A percentile compares a stretch with the other conserved stretches of the same genome.
These are phyloP conservation scores for Phytophthora pini DNA, from an alignment of 352 stramenopile species.

Conservation along the genomic window DNA sequence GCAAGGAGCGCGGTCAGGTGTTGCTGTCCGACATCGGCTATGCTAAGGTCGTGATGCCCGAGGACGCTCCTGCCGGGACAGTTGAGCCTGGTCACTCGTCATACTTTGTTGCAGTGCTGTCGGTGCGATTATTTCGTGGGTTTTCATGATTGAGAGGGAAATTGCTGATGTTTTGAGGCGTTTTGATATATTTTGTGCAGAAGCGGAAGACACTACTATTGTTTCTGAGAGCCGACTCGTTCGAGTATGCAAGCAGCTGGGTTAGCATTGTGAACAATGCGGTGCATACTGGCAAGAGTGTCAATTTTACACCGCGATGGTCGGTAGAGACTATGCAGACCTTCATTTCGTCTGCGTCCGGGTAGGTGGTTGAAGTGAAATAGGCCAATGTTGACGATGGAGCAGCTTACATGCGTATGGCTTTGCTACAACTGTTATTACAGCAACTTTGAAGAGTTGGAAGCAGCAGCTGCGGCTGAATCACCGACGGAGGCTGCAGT, in stretches of 20 bases:
- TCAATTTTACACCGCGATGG: conserved; percentile 74
- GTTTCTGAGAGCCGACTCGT: conserved; percentile 79
- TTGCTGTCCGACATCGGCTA: conserved; percentile 78
- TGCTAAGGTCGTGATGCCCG: conserved; percentile 74
- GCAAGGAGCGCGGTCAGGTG: conserved; percentile 80
- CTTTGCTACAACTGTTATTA: background rate
- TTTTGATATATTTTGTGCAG: conserved; percentile 30
- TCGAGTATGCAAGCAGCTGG: conserved; percentile 75
- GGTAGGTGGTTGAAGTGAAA: conserved; percentile 37
- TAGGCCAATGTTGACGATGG: background rate
- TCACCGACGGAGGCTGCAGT: conserved; percentile 26
- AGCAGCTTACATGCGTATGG: background rate
- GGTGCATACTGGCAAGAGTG: conserved; percentile 69
- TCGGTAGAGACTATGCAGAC: conserved; percentile 74
- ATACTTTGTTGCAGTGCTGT: conserved; percentile 79
- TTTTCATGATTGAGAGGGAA: background rate
- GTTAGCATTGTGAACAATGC: conserved; percentile 84
- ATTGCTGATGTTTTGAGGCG: conserved; percentile 5
- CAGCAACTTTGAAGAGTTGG: conserved; percentile 48
- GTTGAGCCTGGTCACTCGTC: conserved; percentile 67
- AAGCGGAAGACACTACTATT: conserved; percentile 82
- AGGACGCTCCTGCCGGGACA: conserved; percentile 76
- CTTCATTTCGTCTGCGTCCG: conserved; percentile 72
- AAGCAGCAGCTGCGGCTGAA: conserved; percentile 21
- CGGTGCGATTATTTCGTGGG: conserved; percentile 36